Evolutionary conservation across 805 yeast species (phyloP).

Genomic region (Candida wancherniae): DNA sequence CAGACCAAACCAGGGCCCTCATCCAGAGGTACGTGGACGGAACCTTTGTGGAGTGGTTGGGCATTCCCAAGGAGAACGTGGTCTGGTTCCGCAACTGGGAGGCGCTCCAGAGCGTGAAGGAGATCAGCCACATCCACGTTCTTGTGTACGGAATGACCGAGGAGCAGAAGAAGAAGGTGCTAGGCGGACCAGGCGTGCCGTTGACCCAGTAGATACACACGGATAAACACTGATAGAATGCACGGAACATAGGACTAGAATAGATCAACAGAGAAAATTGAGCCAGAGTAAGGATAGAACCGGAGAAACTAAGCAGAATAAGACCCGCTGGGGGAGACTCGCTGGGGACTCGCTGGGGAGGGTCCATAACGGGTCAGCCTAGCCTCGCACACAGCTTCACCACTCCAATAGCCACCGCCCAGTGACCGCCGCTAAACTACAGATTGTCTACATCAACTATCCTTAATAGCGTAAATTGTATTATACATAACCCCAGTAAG

Average conservation of each 20-base stretch:
- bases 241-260: neutral
- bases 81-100: slow-evolving; percentile 75
- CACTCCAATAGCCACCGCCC: too few relatives aligned
- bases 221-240: neutral
- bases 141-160: slow-evolving; percentile 40
- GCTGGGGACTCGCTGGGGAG: too few relatives aligned
- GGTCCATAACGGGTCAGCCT: too few relatives aligned
- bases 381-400: too few relatives aligned
- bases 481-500: slow-evolving; percentile 7
- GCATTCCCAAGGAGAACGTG: slow-evolving; percentile 34
- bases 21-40: slow-evolving; percentile 44
- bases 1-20: slow-evolving; percentile 32
- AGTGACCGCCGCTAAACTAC: too few relatives aligned
- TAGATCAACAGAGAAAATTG: neutral
- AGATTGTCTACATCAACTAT: neutral
- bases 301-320: too few relatives aligned
- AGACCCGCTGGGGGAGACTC: too few relatives aligned
- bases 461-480: slow-evolving; percentile 6
- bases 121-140: slow-evolving; percentile 69
- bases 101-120: slow-evolving; percentile 59
- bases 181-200: slow-evolving; percentile 9
- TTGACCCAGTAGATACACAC: neutral
- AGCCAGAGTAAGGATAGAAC: neutral
- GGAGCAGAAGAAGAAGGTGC: slow-evolving; percentile 14
- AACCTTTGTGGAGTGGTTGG: slow-evolving; percentile 46